Evolutionary conservation across 192 early-diverging fungal species (phyloP), one percentile per base, ranked within the genome.

Genomic region (Linnemannia hyalina): DNA sequence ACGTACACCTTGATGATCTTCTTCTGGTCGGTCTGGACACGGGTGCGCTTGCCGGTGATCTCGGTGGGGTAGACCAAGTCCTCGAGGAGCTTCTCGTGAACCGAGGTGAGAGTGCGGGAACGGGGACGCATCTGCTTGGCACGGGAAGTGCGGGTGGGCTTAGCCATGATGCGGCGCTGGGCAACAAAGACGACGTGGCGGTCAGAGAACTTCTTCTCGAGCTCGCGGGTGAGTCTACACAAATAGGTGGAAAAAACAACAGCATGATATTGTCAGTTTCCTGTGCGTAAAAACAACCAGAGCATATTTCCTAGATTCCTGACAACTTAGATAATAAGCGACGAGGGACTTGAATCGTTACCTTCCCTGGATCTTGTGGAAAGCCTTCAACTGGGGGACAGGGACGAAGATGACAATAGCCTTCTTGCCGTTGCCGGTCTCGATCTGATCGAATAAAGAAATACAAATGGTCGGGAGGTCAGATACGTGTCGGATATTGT

Each of bases 131-230:
- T 89, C 93, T 99, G 97, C 92, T 95, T 95, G 78, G 94, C 93
- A 89, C 97, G 97, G 81, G 95, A 94, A 81, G 93, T 93, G 90
- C 96, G 96, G 87, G 94, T 93, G 76, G 98, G 98, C 94, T 97
- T 97, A 85, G 92, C 93, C 91, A 99, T 92, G 91, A 99, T 98
- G 88, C 97, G 96, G 82, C 98, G 96, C 92, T 99, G 96, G 77
- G 97, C 92, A 80, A 93, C 82, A 76, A 99, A 95, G 83, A 99
- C 93, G 74, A 99, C 96, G 92, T 99, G 98, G 82, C 97, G 96
- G 93, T 99, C 98, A 88, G 96, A 97, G 95, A 99, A 98, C 96
- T 99, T 99, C 97, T 99, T 99, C 94, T 99, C 98, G 87, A 99
- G 94, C 94, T 99, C 98, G 90, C 98, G 97, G 87, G 97, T 97